These are phyloP conservation scores for Delonix regia DNA, from an alignment of 306 rosid species.

Conservation along the genomic window DNA sequence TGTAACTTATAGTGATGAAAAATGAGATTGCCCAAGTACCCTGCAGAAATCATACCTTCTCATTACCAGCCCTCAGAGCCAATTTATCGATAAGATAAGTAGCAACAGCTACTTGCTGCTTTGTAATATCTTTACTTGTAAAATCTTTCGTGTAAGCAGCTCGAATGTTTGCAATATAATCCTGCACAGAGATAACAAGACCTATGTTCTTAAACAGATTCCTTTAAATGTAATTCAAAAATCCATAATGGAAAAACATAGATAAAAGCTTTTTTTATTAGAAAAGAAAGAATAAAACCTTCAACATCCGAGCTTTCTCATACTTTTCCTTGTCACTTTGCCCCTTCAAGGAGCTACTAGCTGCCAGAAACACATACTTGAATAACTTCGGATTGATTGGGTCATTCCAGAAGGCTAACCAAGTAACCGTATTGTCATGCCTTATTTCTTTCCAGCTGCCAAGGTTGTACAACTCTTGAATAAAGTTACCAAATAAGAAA, in stretches of 20 bases:
- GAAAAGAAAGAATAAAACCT: slow-evolving; percentile 69
- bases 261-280: slow-evolving; percentile 12
- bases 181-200: slow-evolving; percentile 55
- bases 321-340: slow-evolving; percentile 97
- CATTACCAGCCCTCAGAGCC: slow-evolving; percentile 99
- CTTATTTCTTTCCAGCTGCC: slow-evolving; percentile 93
- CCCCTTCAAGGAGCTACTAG: slow-evolving; percentile 97
- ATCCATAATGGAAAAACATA: background rate
- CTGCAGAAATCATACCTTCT: slow-evolving; percentile 60
- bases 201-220: slow-evolving; percentile 15
- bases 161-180: slow-evolving; percentile 77
- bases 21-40: slow-evolving; percentile 9
- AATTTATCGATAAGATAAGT: slow-evolving; percentile 95
- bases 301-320: slow-evolving; percentile 93
- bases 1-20: background rate
- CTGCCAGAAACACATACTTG: slow-evolving; percentile 93
- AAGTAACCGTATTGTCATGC: slow-evolving; percentile 88
- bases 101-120: slow-evolving; percentile 91
- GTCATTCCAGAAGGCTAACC: slow-evolving; percentile 95
- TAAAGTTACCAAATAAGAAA: background rate
- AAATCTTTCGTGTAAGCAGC: slow-evolving; percentile 84
- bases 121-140: slow-evolving; percentile 68
- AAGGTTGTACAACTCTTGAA: slow-evolving; percentile 28
- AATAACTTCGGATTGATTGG: slow-evolving; percentile 91
- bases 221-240: slow-evolving; percentile 25